Conservation (phyloP, 257 asterid species). For the Nicotiana benthamiana region DNA sequence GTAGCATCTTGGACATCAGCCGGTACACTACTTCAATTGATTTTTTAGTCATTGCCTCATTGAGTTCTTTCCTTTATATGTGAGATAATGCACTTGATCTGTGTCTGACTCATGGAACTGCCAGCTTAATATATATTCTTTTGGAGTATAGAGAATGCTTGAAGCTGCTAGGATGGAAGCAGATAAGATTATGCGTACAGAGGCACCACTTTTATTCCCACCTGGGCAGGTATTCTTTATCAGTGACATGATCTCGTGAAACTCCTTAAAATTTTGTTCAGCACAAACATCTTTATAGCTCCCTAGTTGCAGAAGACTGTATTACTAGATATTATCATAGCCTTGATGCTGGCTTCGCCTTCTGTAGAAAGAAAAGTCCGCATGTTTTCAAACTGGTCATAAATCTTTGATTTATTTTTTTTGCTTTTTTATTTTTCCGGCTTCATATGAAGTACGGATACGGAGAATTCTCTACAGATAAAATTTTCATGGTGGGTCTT, state of each 20-base stretch:
- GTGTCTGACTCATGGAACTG: not conserved
- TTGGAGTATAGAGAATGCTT: conserved; percentile 42
- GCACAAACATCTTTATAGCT: not conserved
- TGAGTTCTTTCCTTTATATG: not conserved
- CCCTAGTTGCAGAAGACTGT: not conserved
- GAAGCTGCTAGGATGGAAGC: conserved; percentile 66
- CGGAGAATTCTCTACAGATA: not conserved
- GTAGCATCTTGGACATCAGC: not conserved
- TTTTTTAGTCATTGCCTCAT: not conserved
- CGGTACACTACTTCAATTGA: not conserved
- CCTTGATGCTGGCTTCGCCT: not conserved
- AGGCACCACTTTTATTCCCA: conserved; percentile 84
- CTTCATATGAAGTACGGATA: not conserved
- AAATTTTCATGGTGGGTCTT: not conserved
- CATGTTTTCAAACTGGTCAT: not conserved
- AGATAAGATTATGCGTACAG: conserved; percentile 82
- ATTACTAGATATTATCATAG: not conserved
- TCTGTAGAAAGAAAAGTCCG: not conserved
- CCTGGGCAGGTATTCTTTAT: conserved; percentile 79
- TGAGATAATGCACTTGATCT: not conserved
- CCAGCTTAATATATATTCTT: not conserved
- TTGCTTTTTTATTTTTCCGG: not conserved
- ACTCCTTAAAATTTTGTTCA: too few species aligned
- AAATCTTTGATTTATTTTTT: not conserved
- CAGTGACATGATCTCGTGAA: not conserved